phyloP scores from a whole-genome alignment of 192 early-diverging fungal species.

The Linnemannia schmuckeri region DNA sequence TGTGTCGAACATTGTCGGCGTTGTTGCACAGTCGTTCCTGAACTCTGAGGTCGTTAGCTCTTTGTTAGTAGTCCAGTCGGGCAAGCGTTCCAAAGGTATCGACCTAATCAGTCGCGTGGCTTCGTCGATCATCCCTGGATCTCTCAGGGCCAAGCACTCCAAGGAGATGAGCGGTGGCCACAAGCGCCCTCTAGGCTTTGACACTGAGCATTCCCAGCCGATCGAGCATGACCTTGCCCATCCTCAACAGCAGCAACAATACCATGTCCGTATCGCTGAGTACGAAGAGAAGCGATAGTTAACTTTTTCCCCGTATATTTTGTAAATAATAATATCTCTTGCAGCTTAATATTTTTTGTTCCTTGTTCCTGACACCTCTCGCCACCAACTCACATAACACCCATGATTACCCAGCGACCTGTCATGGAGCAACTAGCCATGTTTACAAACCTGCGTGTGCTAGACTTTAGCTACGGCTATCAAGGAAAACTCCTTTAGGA shows the following conservation, averaged over 20 bases:
- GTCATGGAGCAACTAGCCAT: too few species aligned
- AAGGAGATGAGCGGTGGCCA: slow-evolving; percentile 16
- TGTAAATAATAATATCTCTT: neutral
- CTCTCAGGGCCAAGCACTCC: slow-evolving; percentile 2
- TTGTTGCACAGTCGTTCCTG: slow-evolving; percentile 24
- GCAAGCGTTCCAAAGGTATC: neutral
- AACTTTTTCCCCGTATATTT: neutral
- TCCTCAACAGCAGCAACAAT: neutral
- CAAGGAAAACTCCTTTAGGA: too few species aligned
- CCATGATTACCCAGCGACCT: too few species aligned
- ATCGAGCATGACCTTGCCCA: neutral
- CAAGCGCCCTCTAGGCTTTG: slow-evolving; percentile 7
- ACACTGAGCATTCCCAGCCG: neutral
- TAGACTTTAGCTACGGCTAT: too few species aligned
- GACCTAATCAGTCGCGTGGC: neutral
- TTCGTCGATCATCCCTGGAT: slow-evolving; percentile 14
- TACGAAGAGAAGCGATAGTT: slow-evolving; percentile 14
- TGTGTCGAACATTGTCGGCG: slow-evolving; percentile 33
- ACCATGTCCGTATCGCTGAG: slow-evolving; percentile 18
- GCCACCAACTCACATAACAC: too few species aligned
- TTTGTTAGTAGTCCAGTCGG: slow-evolving; percentile 43
- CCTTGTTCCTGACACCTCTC: too few species aligned
- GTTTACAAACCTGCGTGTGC: too few species aligned
- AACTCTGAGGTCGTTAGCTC: slow-evolving; percentile 23
- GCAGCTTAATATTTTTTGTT: too few species aligned